Evolutionary conservation across 148 eudicot genomes (phyloP), one percentile per base, ranked within the genome.

Genomic region (Rhododendron molle): DNA sequence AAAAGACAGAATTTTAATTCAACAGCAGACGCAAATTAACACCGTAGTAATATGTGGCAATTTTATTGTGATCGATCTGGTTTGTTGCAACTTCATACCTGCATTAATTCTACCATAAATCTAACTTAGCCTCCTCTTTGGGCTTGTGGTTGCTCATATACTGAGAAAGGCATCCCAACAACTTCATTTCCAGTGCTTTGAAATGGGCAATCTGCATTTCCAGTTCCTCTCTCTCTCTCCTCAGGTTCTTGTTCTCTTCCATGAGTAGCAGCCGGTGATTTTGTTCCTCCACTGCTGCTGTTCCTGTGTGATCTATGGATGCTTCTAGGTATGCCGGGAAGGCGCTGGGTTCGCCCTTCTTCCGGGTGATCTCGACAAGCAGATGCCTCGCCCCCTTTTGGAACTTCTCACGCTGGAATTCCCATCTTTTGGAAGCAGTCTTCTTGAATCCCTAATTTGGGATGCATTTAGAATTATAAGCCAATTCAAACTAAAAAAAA

Each of bases 351-450:
- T 89, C 88, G 21, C 90, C 76, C 54, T 84, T 89, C 76, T 86
- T 89, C 58, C 90, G 56, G 20, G 30, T 73, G 56, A 89, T 89
- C 67, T 89, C 90, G n/a, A n/a, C 80, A 2, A 89, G 90, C 67
- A 86, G 67, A 43, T 89, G 85, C 81, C 88, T 62, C 9, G 82
- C 18, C 21, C 87, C 87, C 79, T 76, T 84, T 36, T 78, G 83
- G 90, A 89, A 89, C 76, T 86, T 89, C 47, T 89, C 89, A 34
- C 87, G 90, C 83, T 84, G 90, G 78, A 89, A 89, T 78, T 89
- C 90, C 90, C 90, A 87, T 44, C 84, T 81, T 36, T 87, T 89
- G 2, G 90, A 76, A 21, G 88, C 86, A 21, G 80, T 76, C 80
- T 89, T 89, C 85, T 86, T 89, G 87, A 89, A 89, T 30, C 90